Evolutionary conservation across 1,139 yeast genomes (phyloP).

Genomic region (Hemisphaericaspora xylanilytica): DNA sequence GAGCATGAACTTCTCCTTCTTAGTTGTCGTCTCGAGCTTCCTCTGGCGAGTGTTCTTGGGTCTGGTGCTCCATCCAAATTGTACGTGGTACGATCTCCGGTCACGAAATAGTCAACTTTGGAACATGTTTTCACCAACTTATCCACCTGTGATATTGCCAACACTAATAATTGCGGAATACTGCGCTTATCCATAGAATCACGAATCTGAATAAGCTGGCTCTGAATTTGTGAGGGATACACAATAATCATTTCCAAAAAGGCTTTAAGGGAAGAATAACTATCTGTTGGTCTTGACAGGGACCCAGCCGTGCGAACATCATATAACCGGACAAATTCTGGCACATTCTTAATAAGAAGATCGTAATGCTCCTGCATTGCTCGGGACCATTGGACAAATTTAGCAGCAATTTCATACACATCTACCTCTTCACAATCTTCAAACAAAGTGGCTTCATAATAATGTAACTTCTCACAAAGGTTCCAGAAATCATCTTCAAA

Average conservation of each 20-base stretch:
- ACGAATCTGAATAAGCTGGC: neutral
- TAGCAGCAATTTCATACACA: neutral
- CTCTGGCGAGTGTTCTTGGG: neutral
- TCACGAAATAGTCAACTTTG: constrained; percentile 1
- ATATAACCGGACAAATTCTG: constrained; percentile 1
- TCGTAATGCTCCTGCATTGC: neutral
- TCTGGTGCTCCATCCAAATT: neutral
- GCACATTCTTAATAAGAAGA: neutral
- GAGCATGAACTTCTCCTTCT: neutral
- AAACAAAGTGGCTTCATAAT: neutral
- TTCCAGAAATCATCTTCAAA: constrained; percentile 1
- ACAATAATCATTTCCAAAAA: constrained; percentile 1
- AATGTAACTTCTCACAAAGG: neutral
- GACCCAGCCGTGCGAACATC: neutral
- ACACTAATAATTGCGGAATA: neutral
- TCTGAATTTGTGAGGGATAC: neutral
- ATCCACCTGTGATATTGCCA: neutral
- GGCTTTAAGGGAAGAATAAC: constrained; percentile 1
- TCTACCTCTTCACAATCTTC: constrained; percentile 1
- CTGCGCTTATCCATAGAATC: neutral
- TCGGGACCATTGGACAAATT: neutral
- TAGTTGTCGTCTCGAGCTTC: neutral
- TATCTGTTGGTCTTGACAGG: neutral
- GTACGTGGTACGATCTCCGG: neutral
- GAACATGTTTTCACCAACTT: neutral